Base-by-base conservation (phyloP, 768 basidiomycete species). In the Tulasnella sp. region DNA sequence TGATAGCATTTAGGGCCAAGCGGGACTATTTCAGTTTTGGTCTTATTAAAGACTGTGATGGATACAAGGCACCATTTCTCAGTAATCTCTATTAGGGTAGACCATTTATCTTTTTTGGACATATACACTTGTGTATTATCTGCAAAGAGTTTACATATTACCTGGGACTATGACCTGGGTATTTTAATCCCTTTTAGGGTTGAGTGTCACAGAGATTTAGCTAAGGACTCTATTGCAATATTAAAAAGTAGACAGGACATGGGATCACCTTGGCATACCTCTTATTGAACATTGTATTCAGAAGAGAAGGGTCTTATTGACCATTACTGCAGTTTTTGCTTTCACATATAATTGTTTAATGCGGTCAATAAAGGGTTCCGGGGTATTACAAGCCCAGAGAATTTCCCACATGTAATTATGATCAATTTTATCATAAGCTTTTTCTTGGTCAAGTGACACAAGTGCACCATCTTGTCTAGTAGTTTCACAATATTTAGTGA, bases 111-210 rank as follows among this genome's bases (percentile, higher is more conserved):
- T 0, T 57, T 8, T 37, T 66, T 62, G 2, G 62, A 62, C 0
- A 76, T 67, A 59, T 65, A 72, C 0, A 68, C 67, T 1, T 68
- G 69, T 6, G 73, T 74, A 59, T 75, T 72, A 58, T 75, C 71
- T 0, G 74, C 72, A 59, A 74, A 76, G 0, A 75, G 67, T 0
- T 63, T 67, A 2, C 63, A 62, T 0, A 72, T 66, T 0, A 73
- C 48, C n/a, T 60, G 63, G 41, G 17, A 73, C 54, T 1, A 12
- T 6, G 15, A 12, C 6, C 23, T 19, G 4, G 36, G 36, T 17
- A 54, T 14, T 36, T 42, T 3, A 6, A 54, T 8, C 11, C 52
- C 52, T 40, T 54, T 54, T 4, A 54, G 39, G 25, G 12, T 3
- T 0, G 57, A 58, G 8, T 27, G 5, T 6, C 57, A 55, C 27